Percentiles rank a stretch among this genome's conserved stretches.
These are phyloP conservation scores for Leccinum arenicola DNA, from an alignment of 768 basidiomycete species.

Conservation along the genomic window DNA sequence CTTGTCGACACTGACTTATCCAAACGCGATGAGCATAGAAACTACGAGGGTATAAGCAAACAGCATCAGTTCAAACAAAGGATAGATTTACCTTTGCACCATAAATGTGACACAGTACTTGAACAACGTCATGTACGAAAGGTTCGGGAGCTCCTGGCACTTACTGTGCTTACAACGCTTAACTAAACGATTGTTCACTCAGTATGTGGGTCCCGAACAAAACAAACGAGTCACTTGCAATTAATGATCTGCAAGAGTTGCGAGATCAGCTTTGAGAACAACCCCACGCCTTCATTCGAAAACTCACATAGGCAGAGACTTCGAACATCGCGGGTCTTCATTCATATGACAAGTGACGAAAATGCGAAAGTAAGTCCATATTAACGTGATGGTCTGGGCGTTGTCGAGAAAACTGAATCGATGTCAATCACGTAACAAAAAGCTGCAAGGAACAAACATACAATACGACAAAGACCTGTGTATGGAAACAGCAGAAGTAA, in stretches of 20 bases:
- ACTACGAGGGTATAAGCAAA: conserved; percentile 7
- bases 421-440: not conserved
- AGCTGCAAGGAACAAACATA: not conserved
- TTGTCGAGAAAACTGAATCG: conserved; percentile 8
- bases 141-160: not conserved
- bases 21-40: conserved; percentile 28
- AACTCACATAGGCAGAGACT: conserved; percentile 10
- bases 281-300: not conserved
- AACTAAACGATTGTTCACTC: conserved; percentile 2
- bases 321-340: not conserved
- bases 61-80: not conserved
- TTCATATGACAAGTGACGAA: conserved; percentile 12
- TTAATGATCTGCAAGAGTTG: not conserved
- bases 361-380: not conserved
- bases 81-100: conserved; percentile 18
- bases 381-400: not conserved
- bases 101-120: conserved; percentile 19
- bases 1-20: conserved; percentile 18
- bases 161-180: not conserved
- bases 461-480: conserved; percentile 13
- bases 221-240: not conserved
- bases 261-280: not conserved
- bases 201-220: not conserved
- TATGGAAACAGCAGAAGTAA: not conserved
- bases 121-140: not conserved